phyloP scores from a whole-genome alignment of 441 rosid species.

The Theobroma grandiflorum region DNA sequence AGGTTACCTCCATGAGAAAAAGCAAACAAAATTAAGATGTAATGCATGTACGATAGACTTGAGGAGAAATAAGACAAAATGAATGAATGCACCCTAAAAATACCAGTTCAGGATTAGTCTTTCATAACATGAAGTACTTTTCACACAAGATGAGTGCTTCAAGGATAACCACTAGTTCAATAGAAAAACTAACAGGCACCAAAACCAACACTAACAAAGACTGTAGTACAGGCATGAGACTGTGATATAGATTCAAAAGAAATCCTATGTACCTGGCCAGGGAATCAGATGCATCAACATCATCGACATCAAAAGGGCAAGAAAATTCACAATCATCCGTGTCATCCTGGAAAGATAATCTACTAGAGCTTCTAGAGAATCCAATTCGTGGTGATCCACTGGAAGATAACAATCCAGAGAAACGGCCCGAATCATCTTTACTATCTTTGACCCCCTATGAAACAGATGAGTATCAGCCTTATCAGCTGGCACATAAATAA shows the following conservation, averaged over 20 bases:
- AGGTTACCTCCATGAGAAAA: conserved; percentile 11
- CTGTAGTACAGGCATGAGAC: background rate
- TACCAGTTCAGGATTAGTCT: background rate
- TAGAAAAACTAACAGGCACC: background rate
- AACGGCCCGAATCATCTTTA: conserved; percentile 84
- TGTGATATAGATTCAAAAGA: background rate
- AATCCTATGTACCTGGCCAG: conserved; percentile 54
- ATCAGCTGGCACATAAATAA: conserved; percentile 25
- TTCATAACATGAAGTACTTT: background rate
- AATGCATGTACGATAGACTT: background rate
- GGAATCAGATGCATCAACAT: conserved; percentile 67
- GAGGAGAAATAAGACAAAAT: background rate
- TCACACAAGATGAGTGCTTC: conserved; percentile 7
- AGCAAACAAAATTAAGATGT: background rate
- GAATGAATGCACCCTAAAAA: conserved; percentile 7
- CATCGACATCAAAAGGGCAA: conserved; percentile 90
- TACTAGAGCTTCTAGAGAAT: conserved; percentile 85
- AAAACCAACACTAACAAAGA: conserved; percentile 1
- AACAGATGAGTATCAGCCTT: conserved; percentile 27
- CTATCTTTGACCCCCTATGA: conserved; percentile 66
- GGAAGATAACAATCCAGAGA: conserved; percentile 83
- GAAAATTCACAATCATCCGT: conserved; percentile 82
- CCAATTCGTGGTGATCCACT: conserved; percentile 83
- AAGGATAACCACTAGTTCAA: conserved; percentile 19
- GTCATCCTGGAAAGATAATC: conserved; percentile 85